Base-by-base conservation (phyloP, 2,329 filamentous ascomycete genomes). In the Pyrenochaeta sp. region DNA sequence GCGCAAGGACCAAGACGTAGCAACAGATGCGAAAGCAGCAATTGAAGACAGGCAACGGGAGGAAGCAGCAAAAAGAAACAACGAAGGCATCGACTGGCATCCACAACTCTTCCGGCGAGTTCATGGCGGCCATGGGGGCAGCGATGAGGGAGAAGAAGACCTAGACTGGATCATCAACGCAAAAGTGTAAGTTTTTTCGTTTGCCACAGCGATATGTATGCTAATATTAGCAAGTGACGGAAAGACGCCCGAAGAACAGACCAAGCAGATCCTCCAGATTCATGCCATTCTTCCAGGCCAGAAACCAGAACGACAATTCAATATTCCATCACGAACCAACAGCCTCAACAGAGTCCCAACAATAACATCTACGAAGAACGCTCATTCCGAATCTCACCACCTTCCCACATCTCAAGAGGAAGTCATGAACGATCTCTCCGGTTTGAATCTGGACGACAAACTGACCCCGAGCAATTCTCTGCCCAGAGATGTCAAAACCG, bases 81-180 rank as follows among this genome's bases (percentile, higher is more conserved):
- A 91, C 34, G 85, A 92, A 8, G 87, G 87, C 9, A 77, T 91
- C 6, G 90, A 96, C 53, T 99, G 94, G 94, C 83, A 85, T 22
- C 93, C 94, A 1, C 85, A 86, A 52, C 80, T 97, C 9, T 99
- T 99, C 78, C 83, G 91, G 48, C 75, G 76, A 34, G 87, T 95
- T 8, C 81, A 82, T 30, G 85, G 85, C 17, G 88, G 86, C 1
- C 84, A 85, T 2, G 87, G 86, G 21, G 86, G 85, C 1, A 67
- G 80, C 3, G 89, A 94, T 52, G 86, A 93, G 67, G 89, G 89
- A 19, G 89, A 95, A 69, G 90, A 95, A 67, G 90, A 89, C 55
- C 76, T 99, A 20, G 94, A 97, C 72, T 99, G 90, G 90, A 92
- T 97, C 63, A 89, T 99, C 63, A 88, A 93, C 69, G 87, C 92